Base-by-base conservation (phyloP, 192 early-diverging fungal species). In the Pilobolus umbonatus region DNA sequence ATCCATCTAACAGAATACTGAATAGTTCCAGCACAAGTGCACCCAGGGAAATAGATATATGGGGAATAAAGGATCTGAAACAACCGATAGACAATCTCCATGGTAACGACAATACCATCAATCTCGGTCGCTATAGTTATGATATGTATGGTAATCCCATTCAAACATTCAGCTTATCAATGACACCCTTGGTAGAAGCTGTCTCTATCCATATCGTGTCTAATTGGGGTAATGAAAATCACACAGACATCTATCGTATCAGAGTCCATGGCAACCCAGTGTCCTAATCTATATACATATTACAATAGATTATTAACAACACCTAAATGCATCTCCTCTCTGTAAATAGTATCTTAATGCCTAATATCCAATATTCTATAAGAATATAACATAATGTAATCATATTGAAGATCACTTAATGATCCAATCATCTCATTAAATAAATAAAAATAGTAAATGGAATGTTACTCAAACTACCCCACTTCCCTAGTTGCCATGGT, bases 181-280 rank as follows among this genome's bases (percentile, higher is more conserved):
- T 14, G 36, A 0, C 2, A 38, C 10, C 1, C 15, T 1, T 4
- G 0, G 9, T 12, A 8, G 19, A 42, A 17, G 39, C 39, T 17
- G 39, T 42, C 3, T 1, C 14, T 12, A 15, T 42, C 1, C 6
- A 15, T 1, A 17, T 90, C 61, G 70, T 69, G n/a, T 78, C 73
- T 40, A 90, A 90, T 67, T 87, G 84, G 82, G 88, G 88, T 1
- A 72, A 86, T 58, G 72, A 77, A 26, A 67, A 77, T n/a, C 80
- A 85, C 62, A 90, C 88, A 3, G 88, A 85, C 42, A 25, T 90
- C 19, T 90, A 90, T 67, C 80, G 88, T 42, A 75, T 90, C 44
- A 80, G 86, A 19, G 79, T 85, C 35, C 88, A 90, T 61, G 86
- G 79, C 14, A 17, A 42, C 5, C 62, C 68, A 2, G 1, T 12